phyloP scores from a whole-genome alignment of 2,329 filamentous ascomycete genomes.

The Ophiocordyceps camponoti-saundersi region DNA sequence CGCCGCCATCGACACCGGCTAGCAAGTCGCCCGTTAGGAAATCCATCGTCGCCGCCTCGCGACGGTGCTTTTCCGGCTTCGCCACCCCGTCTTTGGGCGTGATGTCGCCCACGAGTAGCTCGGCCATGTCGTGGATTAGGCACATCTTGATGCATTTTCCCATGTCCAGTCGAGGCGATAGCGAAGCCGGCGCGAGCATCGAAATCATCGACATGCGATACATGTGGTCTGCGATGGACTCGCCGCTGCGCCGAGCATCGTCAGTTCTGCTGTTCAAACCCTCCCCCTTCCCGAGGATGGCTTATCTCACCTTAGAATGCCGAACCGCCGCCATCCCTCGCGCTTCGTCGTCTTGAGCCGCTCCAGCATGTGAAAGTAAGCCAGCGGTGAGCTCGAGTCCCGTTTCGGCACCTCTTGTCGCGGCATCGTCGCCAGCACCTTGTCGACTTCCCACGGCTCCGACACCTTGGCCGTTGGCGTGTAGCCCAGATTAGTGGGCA shows the following conservation, averaged over 20 bases:
- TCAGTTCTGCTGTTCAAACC: not conserved
- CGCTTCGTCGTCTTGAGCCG: slow-evolving; percentile 91
- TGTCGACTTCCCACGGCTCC: slow-evolving; percentile 36
- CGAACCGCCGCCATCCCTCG: slow-evolving; percentile 87
- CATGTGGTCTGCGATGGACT: slow-evolving; percentile 97
- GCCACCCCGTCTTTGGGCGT: slow-evolving; percentile 76
- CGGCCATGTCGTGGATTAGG: slow-evolving; percentile 93
- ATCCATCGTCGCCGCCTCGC: slow-evolving; percentile 83
- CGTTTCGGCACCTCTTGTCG: slow-evolving; percentile 32
- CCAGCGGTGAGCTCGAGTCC: slow-evolving; percentile 54
- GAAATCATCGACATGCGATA: slow-evolving; percentile 97
- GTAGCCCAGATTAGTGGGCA: slow-evolving; percentile 11
- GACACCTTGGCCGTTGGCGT: slow-evolving; percentile 20
- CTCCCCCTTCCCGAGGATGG: not conserved
- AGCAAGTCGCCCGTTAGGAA: slow-evolving; percentile 63
- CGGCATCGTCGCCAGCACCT: slow-evolving; percentile 48
- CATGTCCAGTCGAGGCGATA: slow-evolving; percentile 58
- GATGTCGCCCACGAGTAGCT: slow-evolving; percentile 88
- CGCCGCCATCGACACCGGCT: slow-evolving; percentile 55
- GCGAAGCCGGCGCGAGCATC: slow-evolving; percentile 68
- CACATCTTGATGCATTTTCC: slow-evolving; percentile 86
- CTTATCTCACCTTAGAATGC: slow-evolving; percentile 30
- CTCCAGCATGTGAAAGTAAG: slow-evolving; percentile 90
- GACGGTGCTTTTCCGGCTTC: slow-evolving; percentile 76
- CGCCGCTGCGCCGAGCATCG: slow-evolving; percentile 34